Conservation (phyloP, 2,329 filamentous ascomycete species). For the Neoascochyta sp. region DNA sequence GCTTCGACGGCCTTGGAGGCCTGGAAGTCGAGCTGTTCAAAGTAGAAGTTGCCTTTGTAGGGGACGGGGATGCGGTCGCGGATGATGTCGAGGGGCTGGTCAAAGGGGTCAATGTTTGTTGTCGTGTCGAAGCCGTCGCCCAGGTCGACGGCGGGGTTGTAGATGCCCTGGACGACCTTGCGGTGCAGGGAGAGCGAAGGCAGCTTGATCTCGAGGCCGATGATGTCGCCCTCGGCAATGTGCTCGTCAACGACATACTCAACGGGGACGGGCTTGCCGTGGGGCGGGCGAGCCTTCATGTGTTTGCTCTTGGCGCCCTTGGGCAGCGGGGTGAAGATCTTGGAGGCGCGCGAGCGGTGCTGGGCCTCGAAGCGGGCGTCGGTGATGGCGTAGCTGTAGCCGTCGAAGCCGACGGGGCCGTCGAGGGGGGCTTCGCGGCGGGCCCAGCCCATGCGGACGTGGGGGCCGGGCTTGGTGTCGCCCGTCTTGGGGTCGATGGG, state of each 20-base stretch:
- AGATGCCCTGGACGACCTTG: slow-evolving; percentile 81
- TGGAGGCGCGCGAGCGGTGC: slow-evolving; percentile 88
- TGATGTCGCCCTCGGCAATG: slow-evolving; percentile 84
- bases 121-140: slow-evolving; percentile 55
- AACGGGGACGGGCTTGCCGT: slow-evolving; percentile 34
- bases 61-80: slow-evolving; percentile 93
- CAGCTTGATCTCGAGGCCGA: slow-evolving; percentile 87
- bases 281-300: slow-evolving; percentile 38
- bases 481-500: slow-evolving; percentile 32
- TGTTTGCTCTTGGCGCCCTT: slow-evolving; percentile 39
- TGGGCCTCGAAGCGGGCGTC: slow-evolving; percentile 89
- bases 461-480: slow-evolving; percentile 50
- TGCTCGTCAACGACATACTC: slow-evolving; percentile 63
- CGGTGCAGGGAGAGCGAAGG: slow-evolving; percentile 81
- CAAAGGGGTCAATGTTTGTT: slow-evolving; percentile 32
- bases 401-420: slow-evolving; percentile 80
- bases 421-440: slow-evolving; percentile 76
- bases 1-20: slow-evolving; percentile 81
- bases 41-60: slow-evolving; percentile 90
- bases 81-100: slow-evolving; percentile 73
- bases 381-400: slow-evolving; percentile 89
- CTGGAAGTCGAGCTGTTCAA: slow-evolving; percentile 88
- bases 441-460: slow-evolving; percentile 81
- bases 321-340: slow-evolving; percentile 58
- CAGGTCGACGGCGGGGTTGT: slow-evolving; percentile 78